Evolutionary conservation across 768 basidiomycete species (phyloP).

Genomic region (Rhizopogon rudus): DNA sequence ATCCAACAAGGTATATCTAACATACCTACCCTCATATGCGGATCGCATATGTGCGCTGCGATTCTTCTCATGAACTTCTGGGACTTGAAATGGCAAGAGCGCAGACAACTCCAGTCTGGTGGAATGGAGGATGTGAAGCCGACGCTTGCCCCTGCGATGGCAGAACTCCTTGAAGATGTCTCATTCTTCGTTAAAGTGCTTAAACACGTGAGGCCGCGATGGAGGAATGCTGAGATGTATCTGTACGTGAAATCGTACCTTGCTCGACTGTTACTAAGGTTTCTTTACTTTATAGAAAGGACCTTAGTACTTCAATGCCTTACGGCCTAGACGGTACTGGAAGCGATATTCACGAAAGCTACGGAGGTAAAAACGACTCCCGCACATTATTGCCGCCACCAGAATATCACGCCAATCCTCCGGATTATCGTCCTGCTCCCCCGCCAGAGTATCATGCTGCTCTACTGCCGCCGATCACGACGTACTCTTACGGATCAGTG

Average conservation of each 20-base stretch:
- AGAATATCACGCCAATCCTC: conserved; percentile 9
- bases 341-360: conserved; percentile 3
- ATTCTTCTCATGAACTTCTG: conserved; percentile 55
- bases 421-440: conserved; percentile 9
- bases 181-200: conserved; percentile 24
- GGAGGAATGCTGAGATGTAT: conserved; percentile 29
- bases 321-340: conserved; percentile 19
- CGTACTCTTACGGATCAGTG: conserved; percentile 9
- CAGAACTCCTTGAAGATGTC: conserved; percentile 25
- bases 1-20: conserved; percentile 41
- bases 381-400: conserved; percentile 5
- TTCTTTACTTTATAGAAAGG: conserved; percentile 17
- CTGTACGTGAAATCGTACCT: conserved; percentile 24
- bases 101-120: conserved; percentile 20
- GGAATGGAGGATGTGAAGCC: conserved; percentile 25
- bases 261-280: conserved; percentile 29
- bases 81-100: conserved; percentile 47
- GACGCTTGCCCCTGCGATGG: conserved; percentile 22
- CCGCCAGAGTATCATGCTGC: conserved; percentile 10
- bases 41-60: conserved; percentile 46
- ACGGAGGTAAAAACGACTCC: conserved; percentile 4
- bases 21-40: conserved; percentile 37
- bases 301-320: conserved; percentile 24
- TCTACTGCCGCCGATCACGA: conserved; percentile 4
- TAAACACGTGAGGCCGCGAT: conserved; percentile 21